Base-by-base conservation (phyloP, 2,329 filamentous ascomycete species). In the Penicillium rolfsii region DNA sequence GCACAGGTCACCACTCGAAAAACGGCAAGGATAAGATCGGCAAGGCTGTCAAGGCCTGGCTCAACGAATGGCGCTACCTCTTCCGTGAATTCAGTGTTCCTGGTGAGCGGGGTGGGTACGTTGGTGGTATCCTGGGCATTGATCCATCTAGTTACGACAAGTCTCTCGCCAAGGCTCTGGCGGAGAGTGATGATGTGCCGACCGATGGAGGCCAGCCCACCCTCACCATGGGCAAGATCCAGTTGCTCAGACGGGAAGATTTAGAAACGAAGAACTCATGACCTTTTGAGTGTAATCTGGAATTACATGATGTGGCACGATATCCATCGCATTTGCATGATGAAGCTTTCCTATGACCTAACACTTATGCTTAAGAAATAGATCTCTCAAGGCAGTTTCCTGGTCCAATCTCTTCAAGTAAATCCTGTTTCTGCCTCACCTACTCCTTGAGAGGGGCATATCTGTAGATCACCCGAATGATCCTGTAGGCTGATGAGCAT, bases 11-110 rank as follows among this genome's bases (percentile, higher is more conserved):
- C 73, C 95, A 99, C 79, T 96, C 91, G 76, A 98, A 98, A 82
- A 97, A 97, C 73, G 94, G 95, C 71, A 98, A 98, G 77, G 95
- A 99, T 78, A 99, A 99, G 79, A 91, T 99, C 38, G 94, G 94
- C 73, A 97, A 96, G 79, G 93, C 93, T 1, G 89, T 98, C 64
- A 89, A 95, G 57, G 87, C 86, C 67, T 98, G 96, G 80, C 81
- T 99, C 58, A 96, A 94, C 73, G 94, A 98, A 75, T 97, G 93
- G 93, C 87, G 91, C 64, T 99, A 97, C 74, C 90, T 91, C 0
- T 99, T 94, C 79, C 89, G 94, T 57, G 95, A 99, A 78, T 99
- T 99, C 77, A 95, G 91, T 40, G 93, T 97, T 9, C 93, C 93
- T 2, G 94, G 94, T n/a, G 95, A 98, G 76, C 86, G 92, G 79